Evolutionary conservation across 140 eudicot species (phyloP), one percentile per base, ranked within the genome.

Genomic region (Artemisia princeps): DNA sequence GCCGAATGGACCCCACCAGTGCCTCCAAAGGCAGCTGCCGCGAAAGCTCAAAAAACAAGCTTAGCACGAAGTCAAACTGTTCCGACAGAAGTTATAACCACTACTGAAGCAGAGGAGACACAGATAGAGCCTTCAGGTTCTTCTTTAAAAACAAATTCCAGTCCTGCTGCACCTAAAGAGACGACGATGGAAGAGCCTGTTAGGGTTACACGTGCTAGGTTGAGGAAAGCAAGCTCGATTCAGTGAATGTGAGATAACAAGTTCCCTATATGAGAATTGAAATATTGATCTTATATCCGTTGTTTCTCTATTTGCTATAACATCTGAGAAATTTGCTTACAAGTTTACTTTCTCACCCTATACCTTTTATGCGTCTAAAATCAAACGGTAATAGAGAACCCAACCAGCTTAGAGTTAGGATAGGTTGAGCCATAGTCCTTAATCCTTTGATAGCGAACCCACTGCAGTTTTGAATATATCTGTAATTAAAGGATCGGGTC

Each of bases 131-230:
- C 80, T 7, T 59, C 55, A 6, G 13, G 66, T 16, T 63, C 82
- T 64, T 52, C 85, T 11, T 66, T 66, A 5, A 73, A 56, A 62
- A 67, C 60, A 17, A 79, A 65, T 56, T 61, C 78, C 0, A 58
- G 40, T 48, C 40, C 63, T 11, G 6, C 37, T 71, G 60, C 76
- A 33, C 70, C 73, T 2, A 77, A 76, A 65, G 97, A 90, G 24
- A 65, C 76, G 0, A 71, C 70, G 7, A 58, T 81, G 82, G 97
- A 81, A 57, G 97, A 84, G 65, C 70, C 75, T 16, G 76, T 42
- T 42, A 75, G 94, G 44, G 83, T 81, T 24, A 83, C 97, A 12
- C 80, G 91, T 60, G 85, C 84, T 44, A 90, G 90, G 72, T 78
- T 74, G 81, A 84, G 95, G 77, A 88, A 80, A 75, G 61, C 85